Conservation (phyloP, 2,329 filamentous ascomycete genomes). For the Pseudogymnoascus sp. region DNA sequence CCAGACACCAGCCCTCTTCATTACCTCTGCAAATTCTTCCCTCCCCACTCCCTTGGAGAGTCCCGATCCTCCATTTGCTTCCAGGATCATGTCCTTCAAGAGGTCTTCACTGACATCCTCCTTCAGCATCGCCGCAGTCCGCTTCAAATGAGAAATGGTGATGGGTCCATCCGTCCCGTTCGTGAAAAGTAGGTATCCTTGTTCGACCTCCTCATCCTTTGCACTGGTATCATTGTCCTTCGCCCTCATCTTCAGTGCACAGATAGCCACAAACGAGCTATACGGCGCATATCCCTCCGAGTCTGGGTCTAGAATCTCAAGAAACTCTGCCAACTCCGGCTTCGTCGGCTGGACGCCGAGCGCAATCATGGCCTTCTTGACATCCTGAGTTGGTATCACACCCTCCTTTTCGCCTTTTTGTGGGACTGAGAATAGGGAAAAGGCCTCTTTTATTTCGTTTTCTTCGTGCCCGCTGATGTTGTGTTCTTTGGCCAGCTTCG, state of each 20-base stretch:
- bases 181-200: slow-evolving; percentile 77
- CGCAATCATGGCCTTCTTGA: slow-evolving; percentile 49
- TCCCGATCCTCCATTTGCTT: slow-evolving; percentile 78
- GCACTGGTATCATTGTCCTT: slow-evolving; percentile 45
- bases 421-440: slow-evolving; percentile 65
- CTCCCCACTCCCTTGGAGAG: slow-evolving; percentile 63
- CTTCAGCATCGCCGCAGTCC: slow-evolving; percentile 73
- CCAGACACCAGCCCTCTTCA: slow-evolving; percentile 28
- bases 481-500: slow-evolving; percentile 88
- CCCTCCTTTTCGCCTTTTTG: slow-evolving; percentile 66
- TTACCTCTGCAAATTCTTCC: slow-evolving; percentile 36
- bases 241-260: slow-evolving; percentile 74
- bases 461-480: slow-evolving; percentile 79
- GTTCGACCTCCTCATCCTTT: slow-evolving; percentile 62
- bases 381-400: slow-evolving; percentile 59
- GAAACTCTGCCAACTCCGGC: slow-evolving; percentile 67
- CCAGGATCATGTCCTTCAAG: slow-evolving; percentile 86
- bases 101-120: slow-evolving; percentile 79
- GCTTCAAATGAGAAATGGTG: slow-evolving; percentile 67
- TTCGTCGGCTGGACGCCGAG: slow-evolving; percentile 64
- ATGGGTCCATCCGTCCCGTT: slow-evolving; percentile 56
- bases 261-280: slow-evolving; percentile 76
- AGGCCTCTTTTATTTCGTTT: slow-evolving; percentile 84
- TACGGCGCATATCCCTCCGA: slow-evolving; percentile 71
- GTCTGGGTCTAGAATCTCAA: slow-evolving; percentile 77